These are phyloP conservation scores for Clohesyomyces aquaticus DNA, from an alignment of 495 filamentous ascomycete species.

Conservation along the genomic window DNA sequence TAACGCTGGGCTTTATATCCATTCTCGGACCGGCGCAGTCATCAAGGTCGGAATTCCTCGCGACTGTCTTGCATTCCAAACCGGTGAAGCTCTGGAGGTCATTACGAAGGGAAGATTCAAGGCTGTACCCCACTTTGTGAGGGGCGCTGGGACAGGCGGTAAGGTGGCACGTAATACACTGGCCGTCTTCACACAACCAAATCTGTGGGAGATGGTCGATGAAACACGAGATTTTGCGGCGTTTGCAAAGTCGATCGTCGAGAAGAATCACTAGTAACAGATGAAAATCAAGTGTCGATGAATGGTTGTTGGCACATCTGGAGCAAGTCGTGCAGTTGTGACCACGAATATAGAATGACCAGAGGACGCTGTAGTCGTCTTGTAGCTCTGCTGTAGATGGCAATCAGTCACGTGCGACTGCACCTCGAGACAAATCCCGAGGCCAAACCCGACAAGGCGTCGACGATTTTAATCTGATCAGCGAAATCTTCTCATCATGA, in stretches of 20 bases:
- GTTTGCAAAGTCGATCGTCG: constrained; percentile 83
- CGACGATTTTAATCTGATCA: no score
- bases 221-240: constrained; percentile 76
- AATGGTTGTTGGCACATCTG: no score
- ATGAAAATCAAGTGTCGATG: no score
- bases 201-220: constrained; percentile 84
- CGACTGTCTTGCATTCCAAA: constrained; percentile 94
- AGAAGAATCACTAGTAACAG: constrained; percentile 63
- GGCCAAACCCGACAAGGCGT: no score
- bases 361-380: no score
- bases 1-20: constrained; percentile 86
- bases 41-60: constrained; percentile 88
- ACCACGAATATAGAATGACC: no score
- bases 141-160: constrained; percentile 59
- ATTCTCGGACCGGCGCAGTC: constrained; percentile 73
- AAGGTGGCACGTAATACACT: constrained; percentile 86
- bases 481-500: no score
- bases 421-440: no score
- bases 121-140: constrained; percentile 95
- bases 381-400: no score
- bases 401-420: no score
- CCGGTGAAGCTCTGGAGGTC: constrained; percentile 84
- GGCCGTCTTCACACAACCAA: constrained; percentile 97
- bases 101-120: constrained; percentile 88
- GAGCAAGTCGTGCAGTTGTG: no score